Conservation (phyloP, 2,329 filamentous ascomycete species). For the Sporothrix protearum region DNA sequence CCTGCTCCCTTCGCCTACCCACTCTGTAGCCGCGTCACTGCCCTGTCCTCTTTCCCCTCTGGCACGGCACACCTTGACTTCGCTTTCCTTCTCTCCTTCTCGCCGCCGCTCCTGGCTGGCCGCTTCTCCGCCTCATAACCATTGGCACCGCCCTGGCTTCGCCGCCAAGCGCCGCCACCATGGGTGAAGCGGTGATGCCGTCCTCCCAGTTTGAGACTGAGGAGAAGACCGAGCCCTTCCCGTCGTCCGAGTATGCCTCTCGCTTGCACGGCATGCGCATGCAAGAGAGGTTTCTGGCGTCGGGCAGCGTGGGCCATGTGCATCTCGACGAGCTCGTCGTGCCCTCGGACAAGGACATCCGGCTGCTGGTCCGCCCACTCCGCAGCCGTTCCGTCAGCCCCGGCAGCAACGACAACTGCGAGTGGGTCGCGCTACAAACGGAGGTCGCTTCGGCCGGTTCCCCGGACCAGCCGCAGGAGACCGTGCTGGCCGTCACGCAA, state of each 20-base stretch:
- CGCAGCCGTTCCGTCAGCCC: constrained; percentile 54
- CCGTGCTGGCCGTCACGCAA: constrained; percentile 58
- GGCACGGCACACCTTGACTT: neutral
- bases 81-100: neutral
- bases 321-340: constrained; percentile 51
- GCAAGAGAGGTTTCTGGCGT: constrained; percentile 40
- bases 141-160: neutral
- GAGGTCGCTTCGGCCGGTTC: constrained; percentile 52
- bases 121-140: neutral
- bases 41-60: neutral
- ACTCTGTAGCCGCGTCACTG: neutral
- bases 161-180: neutral
- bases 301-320: constrained; percentile 44
- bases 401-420: constrained; percentile 51
- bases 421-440: constrained; percentile 55
- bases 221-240: constrained; percentile 58
- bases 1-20: neutral
- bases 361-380: constrained; percentile 55
- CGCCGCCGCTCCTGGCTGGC: constrained; percentile 16
- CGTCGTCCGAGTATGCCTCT: constrained; percentile 53
- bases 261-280: constrained; percentile 47
- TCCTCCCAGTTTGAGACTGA: constrained; percentile 37
- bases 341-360: constrained; percentile 50
- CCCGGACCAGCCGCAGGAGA: constrained; percentile 50
- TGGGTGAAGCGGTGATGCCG: constrained; percentile 17